Evolutionary conservation across 2,329 filamentous ascomycete genomes (phyloP).

Genomic region (Penicillium sp.): DNA sequence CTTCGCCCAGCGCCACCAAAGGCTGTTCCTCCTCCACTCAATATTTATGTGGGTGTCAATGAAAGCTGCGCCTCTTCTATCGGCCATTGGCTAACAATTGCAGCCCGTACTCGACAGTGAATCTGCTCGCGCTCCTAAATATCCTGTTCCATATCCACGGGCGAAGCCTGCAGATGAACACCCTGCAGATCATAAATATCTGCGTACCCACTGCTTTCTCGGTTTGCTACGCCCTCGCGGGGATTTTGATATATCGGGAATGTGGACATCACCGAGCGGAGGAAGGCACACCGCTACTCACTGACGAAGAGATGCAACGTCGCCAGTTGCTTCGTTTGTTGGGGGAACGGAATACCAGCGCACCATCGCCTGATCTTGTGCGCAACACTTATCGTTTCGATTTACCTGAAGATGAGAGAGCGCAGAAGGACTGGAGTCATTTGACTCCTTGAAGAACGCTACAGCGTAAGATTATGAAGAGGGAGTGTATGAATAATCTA

Average conservation of each 20-base stretch:
- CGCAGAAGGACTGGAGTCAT: slow-evolving; percentile 1
- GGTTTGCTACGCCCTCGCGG: slow-evolving; percentile 29
- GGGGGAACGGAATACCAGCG: slow-evolving; percentile 29
- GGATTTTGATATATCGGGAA: slow-evolving; percentile 28
- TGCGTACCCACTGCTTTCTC: slow-evolving; percentile 31
- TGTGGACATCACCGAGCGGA: slow-evolving; percentile 10
- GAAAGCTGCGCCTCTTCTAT: neutral
- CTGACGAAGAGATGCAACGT: slow-evolving; percentile 43
- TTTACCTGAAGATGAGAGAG: slow-evolving; percentile 16
- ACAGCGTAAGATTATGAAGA: neutral
- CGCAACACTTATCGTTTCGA: slow-evolving; percentile 33
- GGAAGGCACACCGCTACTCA: slow-evolving; percentile 24
- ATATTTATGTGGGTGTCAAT: neutral
- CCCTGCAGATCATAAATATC: slow-evolving; percentile 29
- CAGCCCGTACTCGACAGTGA: slow-evolving; percentile 21
- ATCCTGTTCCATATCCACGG: slow-evolving; percentile 35
- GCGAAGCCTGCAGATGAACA: slow-evolving; percentile 30
- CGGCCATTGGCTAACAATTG: neutral
- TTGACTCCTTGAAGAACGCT: neutral
- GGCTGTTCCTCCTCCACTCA: neutral
- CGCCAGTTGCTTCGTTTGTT: slow-evolving; percentile 40
- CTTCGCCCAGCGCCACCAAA: neutral
- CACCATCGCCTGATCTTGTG: slow-evolving; percentile 27
- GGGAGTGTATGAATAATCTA: neutral
- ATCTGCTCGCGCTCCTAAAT: slow-evolving; percentile 36